Percentiles rank a stretch among this genome's conserved stretches.
Evolutionary conservation across 345 rosid species (phyloP).

Genomic region (Kernera saxatilis): DNA sequence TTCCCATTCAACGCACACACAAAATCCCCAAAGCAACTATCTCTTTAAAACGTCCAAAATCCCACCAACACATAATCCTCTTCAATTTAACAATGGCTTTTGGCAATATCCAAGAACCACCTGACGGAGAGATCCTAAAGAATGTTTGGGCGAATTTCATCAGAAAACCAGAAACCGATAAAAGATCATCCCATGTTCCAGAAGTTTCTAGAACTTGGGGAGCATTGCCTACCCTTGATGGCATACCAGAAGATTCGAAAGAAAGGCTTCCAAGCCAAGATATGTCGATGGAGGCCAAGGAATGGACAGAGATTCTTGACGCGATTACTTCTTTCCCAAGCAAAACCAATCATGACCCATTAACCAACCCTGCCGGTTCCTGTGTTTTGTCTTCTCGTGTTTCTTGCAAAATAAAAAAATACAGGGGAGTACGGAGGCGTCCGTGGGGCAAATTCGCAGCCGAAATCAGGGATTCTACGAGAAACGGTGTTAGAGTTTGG

Average conservation of each 20-base stretch:
- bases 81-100: conserved; percentile 33
- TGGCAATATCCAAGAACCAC: conserved; percentile 30
- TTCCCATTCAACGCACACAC: conserved; percentile 28
- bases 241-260: conserved; percentile 22
- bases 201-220: conserved; percentile 40
- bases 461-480: conserved; percentile 71
- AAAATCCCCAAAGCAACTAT: conserved; percentile 16
- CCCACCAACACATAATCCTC: conserved; percentile 7
- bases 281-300: conserved; percentile 56
- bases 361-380: background rate
- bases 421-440: conserved; percentile 74
- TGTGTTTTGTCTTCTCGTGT: background rate
- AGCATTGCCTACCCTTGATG: conserved; percentile 40
- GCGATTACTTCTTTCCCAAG: conserved; percentile 23
- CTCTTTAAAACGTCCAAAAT: conserved; percentile 25
- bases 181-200: background rate
- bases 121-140: conserved; percentile 44
- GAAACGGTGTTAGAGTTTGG: conserved; percentile 76
- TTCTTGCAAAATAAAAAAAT: conserved; percentile 37
- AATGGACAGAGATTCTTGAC: conserved; percentile 53
- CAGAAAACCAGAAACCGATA: conserved; percentile 21
- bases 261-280: conserved; percentile 47
- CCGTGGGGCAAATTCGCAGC: conserved; percentile 95
- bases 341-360: background rate
- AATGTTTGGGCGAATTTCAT: conserved; percentile 82